Percentiles rank a stretch among this genome's conserved stretches.
Evolutionary conservation across 2,329 filamentous ascomycete species (phyloP).

Genomic region (Penicillium brasilianum): DNA sequence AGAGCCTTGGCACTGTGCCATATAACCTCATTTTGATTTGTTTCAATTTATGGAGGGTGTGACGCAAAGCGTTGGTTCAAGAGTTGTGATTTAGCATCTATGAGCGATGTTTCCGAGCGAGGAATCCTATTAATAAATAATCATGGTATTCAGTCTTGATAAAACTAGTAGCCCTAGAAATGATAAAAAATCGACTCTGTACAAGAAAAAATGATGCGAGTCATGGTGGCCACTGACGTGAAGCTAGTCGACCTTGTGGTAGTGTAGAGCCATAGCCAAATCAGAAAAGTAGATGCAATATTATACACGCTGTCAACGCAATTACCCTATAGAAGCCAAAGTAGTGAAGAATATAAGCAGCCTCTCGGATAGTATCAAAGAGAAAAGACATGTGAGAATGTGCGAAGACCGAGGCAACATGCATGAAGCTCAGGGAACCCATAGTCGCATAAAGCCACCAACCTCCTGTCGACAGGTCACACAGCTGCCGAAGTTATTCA

Average conservation of each 20-base stretch:
- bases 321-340: constrained; percentile 6
- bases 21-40: no score
- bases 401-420: not conserved
- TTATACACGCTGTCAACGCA: constrained; percentile 23
- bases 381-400: not conserved
- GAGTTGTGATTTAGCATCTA: not conserved
- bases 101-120: not conserved
- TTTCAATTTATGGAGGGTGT: not conserved
- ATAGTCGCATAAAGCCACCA: constrained; percentile 86
- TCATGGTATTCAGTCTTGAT: constrained; percentile 12
- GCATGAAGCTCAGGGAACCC: constrained; percentile 66
- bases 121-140: not conserved
- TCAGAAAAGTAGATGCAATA: constrained; percentile 19
- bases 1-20: not conserved
- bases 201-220: constrained; percentile 9
- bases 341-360: not conserved
- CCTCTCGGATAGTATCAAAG: not conserved
- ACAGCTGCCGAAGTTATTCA: constrained; percentile 97
- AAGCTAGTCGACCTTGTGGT: not conserved
- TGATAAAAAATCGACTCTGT: constrained; percentile 8
- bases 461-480: constrained; percentile 92
- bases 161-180: constrained; percentile 12
- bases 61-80: not conserved
- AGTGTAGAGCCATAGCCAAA: not conserved
- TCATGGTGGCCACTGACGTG: not conserved